Evolutionary conservation across 2,329 filamentous ascomycete species (phyloP).

Genomic region (Emydomyces testavorans): DNA sequence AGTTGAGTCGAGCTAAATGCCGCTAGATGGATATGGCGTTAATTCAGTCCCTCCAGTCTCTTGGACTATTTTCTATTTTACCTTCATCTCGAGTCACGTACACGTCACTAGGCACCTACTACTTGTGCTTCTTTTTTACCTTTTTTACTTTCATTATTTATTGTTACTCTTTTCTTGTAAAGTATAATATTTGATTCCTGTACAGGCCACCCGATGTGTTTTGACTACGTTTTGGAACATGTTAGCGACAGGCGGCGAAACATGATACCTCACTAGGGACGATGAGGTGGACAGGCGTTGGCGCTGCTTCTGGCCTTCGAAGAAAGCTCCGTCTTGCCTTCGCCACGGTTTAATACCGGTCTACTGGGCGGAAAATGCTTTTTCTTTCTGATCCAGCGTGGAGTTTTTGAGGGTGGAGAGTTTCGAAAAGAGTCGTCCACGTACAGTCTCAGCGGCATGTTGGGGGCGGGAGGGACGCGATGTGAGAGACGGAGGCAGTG

Average conservation of each 20-base stretch:
- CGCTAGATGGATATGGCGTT: slow-evolving; percentile 3
- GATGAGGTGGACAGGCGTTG: slow-evolving; percentile 1
- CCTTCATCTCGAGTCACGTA: background rate
- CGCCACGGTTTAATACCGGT: too few relatives aligned
- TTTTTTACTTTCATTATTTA: background rate
- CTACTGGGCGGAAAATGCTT: too few relatives aligned
- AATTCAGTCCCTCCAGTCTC: background rate
- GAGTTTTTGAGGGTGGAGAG: too few relatives aligned
- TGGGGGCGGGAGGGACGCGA: too few relatives aligned
- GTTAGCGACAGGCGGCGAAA: slow-evolving; percentile 6
- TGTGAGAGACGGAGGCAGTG: too few relatives aligned
- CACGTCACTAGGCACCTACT: background rate
- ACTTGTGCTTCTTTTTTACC: background rate
- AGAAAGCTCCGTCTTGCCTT: background rate
- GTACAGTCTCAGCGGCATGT: too few relatives aligned
- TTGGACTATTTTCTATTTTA: background rate
- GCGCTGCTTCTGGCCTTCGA: background rate
- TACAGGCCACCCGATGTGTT: background rate
- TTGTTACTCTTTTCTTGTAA: background rate
- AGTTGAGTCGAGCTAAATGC: background rate
- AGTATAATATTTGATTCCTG: background rate
- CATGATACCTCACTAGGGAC: slow-evolving; percentile 2
- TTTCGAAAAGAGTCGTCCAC: too few relatives aligned
- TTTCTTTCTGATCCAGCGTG: too few relatives aligned
- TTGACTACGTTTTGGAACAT: background rate